A percentile compares a stretch with the other conserved stretches of the same genome.
These are phyloP conservation scores for Tuber aestivum DNA, from an alignment of 495 filamentous ascomycete species.

Conservation along the genomic window DNA sequence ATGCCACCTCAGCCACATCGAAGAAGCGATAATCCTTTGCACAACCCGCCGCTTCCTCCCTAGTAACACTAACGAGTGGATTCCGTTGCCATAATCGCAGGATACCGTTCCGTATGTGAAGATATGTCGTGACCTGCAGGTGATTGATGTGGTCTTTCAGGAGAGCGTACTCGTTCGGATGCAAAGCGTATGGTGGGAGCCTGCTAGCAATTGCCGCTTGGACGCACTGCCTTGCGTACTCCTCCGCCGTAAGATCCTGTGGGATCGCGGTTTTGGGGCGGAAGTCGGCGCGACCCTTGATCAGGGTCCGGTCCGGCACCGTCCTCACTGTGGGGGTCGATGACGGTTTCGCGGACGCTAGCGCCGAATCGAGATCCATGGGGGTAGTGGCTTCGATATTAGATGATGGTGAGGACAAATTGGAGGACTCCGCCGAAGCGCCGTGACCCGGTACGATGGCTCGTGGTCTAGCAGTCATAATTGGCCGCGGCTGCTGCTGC, in stretches of 20 bases:
- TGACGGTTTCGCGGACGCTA: conserved; percentile 17
- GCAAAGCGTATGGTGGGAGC: conserved; percentile 81
- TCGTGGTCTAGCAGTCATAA: conserved; percentile 22
- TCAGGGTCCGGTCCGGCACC: conserved; percentile 40
- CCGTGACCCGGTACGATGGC: conserved; percentile 17
- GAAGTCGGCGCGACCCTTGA: conserved; percentile 47
- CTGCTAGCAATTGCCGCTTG: conserved; percentile 81
- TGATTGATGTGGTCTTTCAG: conserved; percentile 76
- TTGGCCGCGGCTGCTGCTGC: conserved; percentile 27
- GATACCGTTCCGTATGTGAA: conserved; percentile 95
- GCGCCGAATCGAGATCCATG: conserved; percentile 35
- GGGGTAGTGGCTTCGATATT: conserved; percentile 31
- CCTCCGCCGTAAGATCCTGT: conserved; percentile 58
- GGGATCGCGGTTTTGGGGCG: conserved; percentile 77
- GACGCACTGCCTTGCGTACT: conserved; percentile 84
- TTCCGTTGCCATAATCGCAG: conserved; percentile 86
- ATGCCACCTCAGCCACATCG: conserved; percentile 77
- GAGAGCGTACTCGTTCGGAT: conserved; percentile 75
- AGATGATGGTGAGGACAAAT: conserved; percentile 39
- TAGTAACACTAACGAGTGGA: conserved; percentile 75
- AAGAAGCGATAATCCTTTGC: conserved; percentile 89
- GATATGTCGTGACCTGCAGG: conserved; percentile 86
- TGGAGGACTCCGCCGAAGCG: conserved; percentile 37
- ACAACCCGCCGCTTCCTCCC: conserved; percentile 87
- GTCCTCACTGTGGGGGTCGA: conserved; percentile 37